Evolutionary conservation across 176 grass and related monocot genomes (phyloP).

Genomic region (Oryza meridionalis): DNA sequence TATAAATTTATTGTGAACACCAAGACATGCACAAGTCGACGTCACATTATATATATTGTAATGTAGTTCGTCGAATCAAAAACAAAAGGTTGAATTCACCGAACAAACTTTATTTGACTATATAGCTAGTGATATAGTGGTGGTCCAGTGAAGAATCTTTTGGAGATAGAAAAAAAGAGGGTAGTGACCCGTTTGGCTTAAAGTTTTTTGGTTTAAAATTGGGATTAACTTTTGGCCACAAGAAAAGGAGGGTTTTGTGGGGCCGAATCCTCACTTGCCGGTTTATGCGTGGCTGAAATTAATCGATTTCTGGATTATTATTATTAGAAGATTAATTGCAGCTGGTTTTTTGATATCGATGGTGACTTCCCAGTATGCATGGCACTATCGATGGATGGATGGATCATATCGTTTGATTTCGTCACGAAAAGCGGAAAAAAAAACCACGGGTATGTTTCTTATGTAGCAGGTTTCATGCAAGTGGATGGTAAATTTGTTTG

Average conservation of each 20-base stretch:
- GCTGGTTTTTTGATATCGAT: background rate
- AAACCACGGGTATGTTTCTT: no score
- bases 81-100: slow-evolving; percentile 20
- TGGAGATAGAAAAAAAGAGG: background rate
- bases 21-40: background rate
- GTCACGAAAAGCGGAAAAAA: background rate
- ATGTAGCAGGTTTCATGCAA: no score
- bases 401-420: background rate
- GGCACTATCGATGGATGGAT: background rate
- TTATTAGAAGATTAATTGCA: background rate
- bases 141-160: slow-evolving; percentile 21
- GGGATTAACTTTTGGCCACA: background rate
- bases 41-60: background rate
- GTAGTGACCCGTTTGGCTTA: background rate
- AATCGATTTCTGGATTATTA: background rate
- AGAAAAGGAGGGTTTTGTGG: background rate
- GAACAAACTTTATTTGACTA: background rate
- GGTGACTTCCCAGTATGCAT: background rate
- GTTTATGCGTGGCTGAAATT: background rate
- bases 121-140: background rate
- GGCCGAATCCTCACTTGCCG: background rate
- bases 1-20: background rate
- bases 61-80: background rate
- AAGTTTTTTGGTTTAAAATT: background rate
- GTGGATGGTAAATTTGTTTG: background rate